Evolutionary conservation across 2,329 filamentous ascomycete genomes (phyloP).

Genomic region (Eurotiales sp.): DNA sequence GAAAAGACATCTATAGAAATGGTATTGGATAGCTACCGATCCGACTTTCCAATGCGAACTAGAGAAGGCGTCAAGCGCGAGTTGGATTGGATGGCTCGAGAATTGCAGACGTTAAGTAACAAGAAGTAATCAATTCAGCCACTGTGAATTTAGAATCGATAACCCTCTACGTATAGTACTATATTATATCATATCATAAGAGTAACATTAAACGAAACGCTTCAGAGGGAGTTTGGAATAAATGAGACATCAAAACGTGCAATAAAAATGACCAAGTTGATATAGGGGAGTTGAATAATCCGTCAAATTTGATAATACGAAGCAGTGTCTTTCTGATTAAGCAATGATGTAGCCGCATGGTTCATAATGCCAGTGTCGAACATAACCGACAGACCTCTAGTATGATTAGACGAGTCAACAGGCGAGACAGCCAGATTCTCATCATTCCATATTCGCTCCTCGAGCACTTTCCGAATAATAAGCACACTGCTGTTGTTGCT

Average conservation of each 20-base stretch:
- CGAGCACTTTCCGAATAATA: slow-evolving; percentile 9
- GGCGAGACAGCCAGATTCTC: neutral
- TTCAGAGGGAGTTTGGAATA: too few relatives aligned
- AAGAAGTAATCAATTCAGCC: neutral
- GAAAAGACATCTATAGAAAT: slow-evolving; percentile 18
- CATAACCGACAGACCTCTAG: slow-evolving; percentile 5
- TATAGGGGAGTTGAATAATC: too few relatives aligned
- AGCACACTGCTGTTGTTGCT: slow-evolving; percentile 6
- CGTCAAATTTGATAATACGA: too few relatives aligned
- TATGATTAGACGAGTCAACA: neutral
- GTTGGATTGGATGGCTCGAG: neutral
- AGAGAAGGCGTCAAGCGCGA: slow-evolving; percentile 10
- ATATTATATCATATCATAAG: neutral
- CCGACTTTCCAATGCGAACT: slow-evolving; percentile 22
- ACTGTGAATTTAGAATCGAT: neutral
- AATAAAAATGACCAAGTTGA: too few relatives aligned
- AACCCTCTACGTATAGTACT: too few relatives aligned
- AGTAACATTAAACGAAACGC: too few relatives aligned
- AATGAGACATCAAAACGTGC: too few relatives aligned
- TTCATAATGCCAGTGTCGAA: slow-evolving; percentile 11
- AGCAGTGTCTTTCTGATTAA: neutral
- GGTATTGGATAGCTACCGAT: slow-evolving; percentile 22
- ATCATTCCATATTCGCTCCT: slow-evolving; percentile 5
- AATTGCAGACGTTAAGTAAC: slow-evolving; percentile 1
- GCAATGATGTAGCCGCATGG: neutral